Evolutionary conservation across 2,329 filamentous ascomycete species (phyloP), one percentile per base, ranked within the genome.

Genomic region (Escovopsis weberi): DNA sequence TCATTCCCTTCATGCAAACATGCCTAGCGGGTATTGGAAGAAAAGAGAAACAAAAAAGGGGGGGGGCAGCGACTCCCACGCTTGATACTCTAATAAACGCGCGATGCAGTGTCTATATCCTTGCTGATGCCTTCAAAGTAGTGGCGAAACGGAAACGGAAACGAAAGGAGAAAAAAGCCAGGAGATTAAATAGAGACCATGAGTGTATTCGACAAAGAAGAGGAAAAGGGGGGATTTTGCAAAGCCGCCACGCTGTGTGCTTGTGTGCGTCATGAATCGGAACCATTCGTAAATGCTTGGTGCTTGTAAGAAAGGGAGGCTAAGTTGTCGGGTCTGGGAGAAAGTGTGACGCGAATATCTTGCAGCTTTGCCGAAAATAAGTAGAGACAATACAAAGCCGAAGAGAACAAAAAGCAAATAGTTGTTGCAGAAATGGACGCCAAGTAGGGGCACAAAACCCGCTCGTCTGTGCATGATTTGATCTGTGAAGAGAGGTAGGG

Each of bases 181-280:
- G 40, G 15, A 34, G 33, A 34, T 34, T 12, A 12, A 34, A 34
- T 15, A 34, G 15, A 23, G 23, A 38, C 37, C 15, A 38, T 23
- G 19, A 18, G n/a, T n/a, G 34, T 15, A 36, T n/a, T 36, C n/a
- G 19, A 36, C 35, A 11, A 37, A 18, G 35, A 12, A 23, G 15
- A 37, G 23, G 35, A 23, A 15, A 37, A 37, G 35, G 18, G 12
- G 35, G 6, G 6, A 23, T 23, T 23, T 23, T 7, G 15, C 37
- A 15, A 35, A 42, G 28, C 41, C 43, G 23, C 23, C 28, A 37
- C 41, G 40, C 41, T 41, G 42, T 38, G 44, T 37, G 23, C 23
- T 23, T 23, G 23, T 23, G 23, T 43, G 28, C 19, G 40, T 45
- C 44, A 36, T 45, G 38, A 45, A 26, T 45, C 44, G 44, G 40